These are phyloP conservation scores for Linderniella brevidens DNA, from an alignment of 257 asterid species.

Conservation along the genomic window DNA sequence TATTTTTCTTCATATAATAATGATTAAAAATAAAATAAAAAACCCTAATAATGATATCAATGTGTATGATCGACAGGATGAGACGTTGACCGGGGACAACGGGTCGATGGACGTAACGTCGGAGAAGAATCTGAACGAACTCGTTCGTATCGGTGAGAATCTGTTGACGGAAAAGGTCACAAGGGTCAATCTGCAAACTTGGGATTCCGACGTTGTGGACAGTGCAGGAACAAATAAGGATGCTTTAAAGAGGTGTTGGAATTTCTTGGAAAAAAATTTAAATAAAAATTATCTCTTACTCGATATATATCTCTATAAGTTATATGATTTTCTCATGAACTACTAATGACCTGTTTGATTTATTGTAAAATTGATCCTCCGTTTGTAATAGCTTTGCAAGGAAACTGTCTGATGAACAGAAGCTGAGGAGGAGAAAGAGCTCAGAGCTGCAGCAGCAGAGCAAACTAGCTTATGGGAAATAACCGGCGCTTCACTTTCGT, in stretches of 20 bases:
- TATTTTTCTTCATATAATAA: too few relatives aligned
- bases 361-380: too few relatives aligned
- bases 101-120: constrained; percentile 26
- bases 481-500: too few relatives aligned
- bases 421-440: constrained; percentile 15
- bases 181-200: constrained; percentile 27
- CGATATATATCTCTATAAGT: not conserved
- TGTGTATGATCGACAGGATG: constrained; percentile 16
- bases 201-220: constrained; percentile 19
- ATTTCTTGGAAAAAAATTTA: too few relatives aligned
- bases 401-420: constrained; percentile 25
- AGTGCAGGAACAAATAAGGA: constrained; percentile 41
- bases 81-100: constrained; percentile 16
- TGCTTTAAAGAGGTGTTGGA: constrained; percentile 25
- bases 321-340: not conserved
- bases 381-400: constrained; percentile 28
- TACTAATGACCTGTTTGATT: not conserved
- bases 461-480: too few relatives aligned
- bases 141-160: constrained; percentile 23
- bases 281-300: too few relatives aligned
- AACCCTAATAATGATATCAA: not conserved
- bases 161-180: constrained; percentile 19
- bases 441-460: not conserved
- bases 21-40: not conserved
- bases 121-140: constrained; percentile 24